Evolutionary conservation across 2,329 filamentous ascomycete species (phyloP), one percentile per base, ranked within the genome.

Genomic region (Paecilomyces formosus): DNA sequence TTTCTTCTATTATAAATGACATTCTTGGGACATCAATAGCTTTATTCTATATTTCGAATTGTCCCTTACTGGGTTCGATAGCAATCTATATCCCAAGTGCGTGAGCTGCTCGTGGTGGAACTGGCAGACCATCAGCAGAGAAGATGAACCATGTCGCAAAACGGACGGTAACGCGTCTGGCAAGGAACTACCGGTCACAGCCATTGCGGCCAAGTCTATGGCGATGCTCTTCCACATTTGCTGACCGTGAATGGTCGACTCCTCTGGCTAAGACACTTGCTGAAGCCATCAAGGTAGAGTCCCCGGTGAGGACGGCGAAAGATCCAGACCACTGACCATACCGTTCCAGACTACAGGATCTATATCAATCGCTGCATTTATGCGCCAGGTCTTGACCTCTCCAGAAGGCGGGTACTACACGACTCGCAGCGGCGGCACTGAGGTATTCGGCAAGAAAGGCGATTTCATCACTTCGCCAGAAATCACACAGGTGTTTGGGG

Each of bases 391-490:
- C 73, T 84, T 99, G 63, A 99, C 94, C 0, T 89, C 90, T 11
- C 90, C 94, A 61, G 78, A 91, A 45, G 92, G 91, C 59, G 94
- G 94, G 57, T 99, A 99, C 78, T 99, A 99, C 76, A 97, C 92
- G 0, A 85, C 88, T 4, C 84, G 86, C 24, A 82, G 87, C 51
- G 76, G 85, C 60, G 86, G 83, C 21, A 84, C 87, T 53, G 92
- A 97, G 70, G 92, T 93, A 63, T 99, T 99, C 67, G 94, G 94
- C n/a, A 79, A 84, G 57, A 89, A 90, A 69, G 94, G 94, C 26
- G 94, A 99, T 75, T 99, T 99, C 70, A 88, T 97, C 55, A 99
- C 94, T 0, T 97, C 92, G 0, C 94, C 94, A 0, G 94, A 99
- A 75, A 97, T 99, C 66, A 97, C 92, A 0, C 94, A 97, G 72